Base-by-base conservation (phyloP, 164 flowering plant genomes). In the Berberis vulgaris region DNA sequence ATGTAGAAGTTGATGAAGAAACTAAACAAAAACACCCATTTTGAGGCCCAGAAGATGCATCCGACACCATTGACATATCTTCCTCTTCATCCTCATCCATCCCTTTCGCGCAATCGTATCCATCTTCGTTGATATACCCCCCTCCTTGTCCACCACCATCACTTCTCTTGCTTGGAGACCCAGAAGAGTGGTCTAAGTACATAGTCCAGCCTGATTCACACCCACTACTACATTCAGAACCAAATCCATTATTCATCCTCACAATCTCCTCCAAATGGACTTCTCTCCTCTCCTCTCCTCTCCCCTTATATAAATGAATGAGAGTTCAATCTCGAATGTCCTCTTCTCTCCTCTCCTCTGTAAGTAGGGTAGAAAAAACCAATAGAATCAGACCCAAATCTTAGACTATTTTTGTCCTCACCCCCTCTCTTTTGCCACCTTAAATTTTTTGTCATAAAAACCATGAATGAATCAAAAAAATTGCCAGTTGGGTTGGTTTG, bases 1-100 rank as follows among this genome's bases (percentile, higher is more conserved):
- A 69, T 66, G 78, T 53, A 26, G 75, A 39, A 65, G 65, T 63
- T 4, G 72, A 26, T 26, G 26, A 41, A 54, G 80, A 60, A 67
- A 65, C 63, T 56, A 78, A 60, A 47, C 49, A 73, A 40, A 61
- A 66, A 42, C 49, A 67, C 59, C 67, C 79, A 64, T 70, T 70
- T 59, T 65, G 83, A 66, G 93, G 97, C 5, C 93, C 96, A 6
- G 97, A 91, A n/a, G 97, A 91, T 11, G 97, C 97, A 78, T 91
- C 97, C 55, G 97, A 91, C 45, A 91, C 83, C 97, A 91, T 88
- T 4, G 97, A 91, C 57, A 84, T 65, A 65, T 84, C 89, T 63
- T 83, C 89, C 57, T 83, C 87, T n/a, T 72, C 80, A 0, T 73
- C 76, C 38, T 73, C 26, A 26, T 26, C 74, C 38, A 52, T 66